phyloP scores from a whole-genome alignment of 345 rosid species.

The Trapa incisa region DNA sequence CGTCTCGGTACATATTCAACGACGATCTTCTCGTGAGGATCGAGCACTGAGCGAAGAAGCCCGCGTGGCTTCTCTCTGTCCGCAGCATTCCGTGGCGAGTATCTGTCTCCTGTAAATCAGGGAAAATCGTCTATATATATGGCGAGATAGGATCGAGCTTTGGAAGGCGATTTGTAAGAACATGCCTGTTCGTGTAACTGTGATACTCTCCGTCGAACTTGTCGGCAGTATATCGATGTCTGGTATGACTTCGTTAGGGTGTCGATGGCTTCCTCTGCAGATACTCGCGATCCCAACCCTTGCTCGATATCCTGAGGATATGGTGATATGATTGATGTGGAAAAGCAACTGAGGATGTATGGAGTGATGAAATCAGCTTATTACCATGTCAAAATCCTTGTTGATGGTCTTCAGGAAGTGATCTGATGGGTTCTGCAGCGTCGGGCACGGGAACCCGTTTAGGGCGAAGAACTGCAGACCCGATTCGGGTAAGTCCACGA shows the following conservation, averaged over 20 bases:
- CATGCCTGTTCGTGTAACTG: not conserved
- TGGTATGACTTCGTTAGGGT: not conserved
- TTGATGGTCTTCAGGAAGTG: conserved; percentile 3
- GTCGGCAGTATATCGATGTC: not conserved
- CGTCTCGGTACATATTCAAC: conserved; percentile 14
- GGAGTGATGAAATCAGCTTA: too few relatives aligned
- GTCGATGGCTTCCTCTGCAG: not conserved
- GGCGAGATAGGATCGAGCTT: too few relatives aligned
- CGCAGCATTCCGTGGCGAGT: not conserved
- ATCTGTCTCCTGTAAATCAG: not conserved
- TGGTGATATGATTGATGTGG: not conserved
- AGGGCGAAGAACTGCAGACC: conserved; percentile 28
- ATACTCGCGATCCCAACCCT: not conserved
- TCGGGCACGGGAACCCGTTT: conserved; percentile 40
- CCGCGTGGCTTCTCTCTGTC: not conserved
- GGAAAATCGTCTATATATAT: too few relatives aligned
- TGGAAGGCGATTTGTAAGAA: too few relatives aligned
- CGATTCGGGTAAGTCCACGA: too few relatives aligned
- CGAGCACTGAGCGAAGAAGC: conserved; percentile 2
- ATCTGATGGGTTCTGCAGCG: conserved; percentile 13
- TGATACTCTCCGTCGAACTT: not conserved
- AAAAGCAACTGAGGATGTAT: not conserved
- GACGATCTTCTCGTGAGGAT: conserved; percentile 5
- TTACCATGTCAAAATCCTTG: conserved; percentile 6
- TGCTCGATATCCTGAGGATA: not conserved